These are phyloP conservation scores for Phascolomyces articulosus DNA, from an alignment of 371 early-diverging fungal species.

Conservation along the genomic window DNA sequence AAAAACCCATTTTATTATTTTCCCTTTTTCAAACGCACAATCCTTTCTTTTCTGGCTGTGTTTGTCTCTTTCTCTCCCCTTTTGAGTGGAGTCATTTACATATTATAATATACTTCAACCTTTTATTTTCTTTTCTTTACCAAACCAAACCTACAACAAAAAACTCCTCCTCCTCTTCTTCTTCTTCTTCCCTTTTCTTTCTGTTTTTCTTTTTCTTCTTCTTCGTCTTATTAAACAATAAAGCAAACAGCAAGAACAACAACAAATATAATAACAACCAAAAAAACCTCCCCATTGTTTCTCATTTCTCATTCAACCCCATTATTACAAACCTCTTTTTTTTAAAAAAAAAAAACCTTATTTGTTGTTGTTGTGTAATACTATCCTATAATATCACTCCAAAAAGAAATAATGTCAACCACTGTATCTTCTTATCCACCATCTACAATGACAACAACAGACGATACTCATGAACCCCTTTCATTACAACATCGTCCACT, in stretches of 20 bases:
- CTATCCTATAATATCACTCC: neutral
- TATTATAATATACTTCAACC: too few species aligned
- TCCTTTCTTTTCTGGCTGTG: slow-evolving; percentile 3
- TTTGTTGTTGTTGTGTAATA: slow-evolving; percentile 4
- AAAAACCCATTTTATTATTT: too few species aligned
- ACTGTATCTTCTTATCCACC: slow-evolving; percentile 4
- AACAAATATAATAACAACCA: too few species aligned
- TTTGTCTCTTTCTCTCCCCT: slow-evolving; percentile 10
- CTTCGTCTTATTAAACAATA: neutral
- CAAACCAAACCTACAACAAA: neutral
- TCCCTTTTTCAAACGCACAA: slow-evolving; percentile 5
- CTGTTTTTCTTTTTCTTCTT: slow-evolving; percentile 3
- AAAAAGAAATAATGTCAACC: neutral
- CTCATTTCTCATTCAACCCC: too few species aligned
- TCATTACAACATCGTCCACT: slow-evolving; percentile 6
- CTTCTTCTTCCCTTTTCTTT: slow-evolving; percentile 3
- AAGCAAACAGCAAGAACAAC: too few species aligned
- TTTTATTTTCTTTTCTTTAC: slow-evolving; percentile 4
- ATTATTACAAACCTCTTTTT: slow-evolving; percentile 4
- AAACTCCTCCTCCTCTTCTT: neutral
- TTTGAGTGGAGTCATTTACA: too few species aligned
- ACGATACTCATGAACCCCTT: too few species aligned
- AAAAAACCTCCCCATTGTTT: too few species aligned
- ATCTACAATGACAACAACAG: neutral
- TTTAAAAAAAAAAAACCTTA: slow-evolving; percentile 9